Percentiles rank a stretch among this genome's conserved stretches.
These are phyloP conservation scores for Parafenestella ontariensis DNA, from an alignment of 2,329 filamentous ascomycete species.

Conservation along the genomic window DNA sequence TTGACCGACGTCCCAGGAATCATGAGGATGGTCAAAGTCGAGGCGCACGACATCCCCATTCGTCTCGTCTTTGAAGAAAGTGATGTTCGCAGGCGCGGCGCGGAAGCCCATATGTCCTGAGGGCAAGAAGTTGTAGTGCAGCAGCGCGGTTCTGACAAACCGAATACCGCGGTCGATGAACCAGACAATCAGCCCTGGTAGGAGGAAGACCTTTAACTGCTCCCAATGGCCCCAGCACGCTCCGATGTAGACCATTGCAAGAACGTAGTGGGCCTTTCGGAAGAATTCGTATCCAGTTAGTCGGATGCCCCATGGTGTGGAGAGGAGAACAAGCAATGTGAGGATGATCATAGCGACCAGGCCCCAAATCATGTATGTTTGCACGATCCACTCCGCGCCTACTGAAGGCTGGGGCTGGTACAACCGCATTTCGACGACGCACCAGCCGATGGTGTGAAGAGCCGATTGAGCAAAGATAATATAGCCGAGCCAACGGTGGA, in stretches of 20 bases:
- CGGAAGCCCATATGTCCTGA: conserved; percentile 42
- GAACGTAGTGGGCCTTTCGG: conserved; percentile 74
- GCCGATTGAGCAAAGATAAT: conserved; percentile 73
- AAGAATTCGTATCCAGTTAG: conserved; percentile 79
- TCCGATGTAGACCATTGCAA: conserved; percentile 77
- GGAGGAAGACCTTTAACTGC: conserved; percentile 55
- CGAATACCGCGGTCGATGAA: conserved; percentile 68
- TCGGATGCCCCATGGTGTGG: conserved; percentile 65
- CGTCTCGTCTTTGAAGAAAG: conserved; percentile 52
- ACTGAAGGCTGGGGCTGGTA: conserved; percentile 75
- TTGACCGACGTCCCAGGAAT: conserved; percentile 70
- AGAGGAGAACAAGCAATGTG: conserved; percentile 66
- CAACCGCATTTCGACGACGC: conserved; percentile 67
- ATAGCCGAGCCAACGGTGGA: conserved; percentile 70
- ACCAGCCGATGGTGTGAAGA: conserved; percentile 76
- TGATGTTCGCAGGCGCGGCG: conserved; percentile 33
- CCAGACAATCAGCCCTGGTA: conserved; percentile 68
- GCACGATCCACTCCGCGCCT: conserved; percentile 63
- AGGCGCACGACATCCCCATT: conserved; percentile 63
- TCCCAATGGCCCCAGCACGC: conserved; percentile 79
- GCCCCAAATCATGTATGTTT: conserved; percentile 77
- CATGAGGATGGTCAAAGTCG: conserved; percentile 68
- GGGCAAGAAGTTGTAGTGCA: conserved; percentile 60
- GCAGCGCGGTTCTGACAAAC: conserved; percentile 62
- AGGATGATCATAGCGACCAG: conserved; percentile 72